Percentiles rank a stretch among this genome's conserved stretches.
These are phyloP conservation scores for Xylaria arbuscula DNA, from an alignment of 2,329 filamentous ascomycete species.

Conservation along the genomic window DNA sequence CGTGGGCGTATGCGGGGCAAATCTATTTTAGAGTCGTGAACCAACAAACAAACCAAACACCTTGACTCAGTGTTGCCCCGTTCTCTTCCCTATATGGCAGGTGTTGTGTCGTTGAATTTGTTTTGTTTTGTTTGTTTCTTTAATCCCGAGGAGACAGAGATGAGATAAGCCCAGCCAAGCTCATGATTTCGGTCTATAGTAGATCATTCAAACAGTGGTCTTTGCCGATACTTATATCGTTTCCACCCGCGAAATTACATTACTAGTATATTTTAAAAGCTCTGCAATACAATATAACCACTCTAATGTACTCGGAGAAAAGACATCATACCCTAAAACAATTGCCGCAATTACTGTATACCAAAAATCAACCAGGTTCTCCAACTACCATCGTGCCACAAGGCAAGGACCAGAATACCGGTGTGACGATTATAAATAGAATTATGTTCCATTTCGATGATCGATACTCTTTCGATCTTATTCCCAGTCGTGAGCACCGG, in stretches of 20 bases:
- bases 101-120: neutral
- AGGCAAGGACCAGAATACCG: neutral
- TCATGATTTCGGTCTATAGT: slow-evolving; percentile 5
- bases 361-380: neutral
- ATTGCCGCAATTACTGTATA: neutral
- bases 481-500: neutral
- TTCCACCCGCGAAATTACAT: no score
- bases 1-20: slow-evolving; percentile 19
- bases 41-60: slow-evolving; percentile 1
- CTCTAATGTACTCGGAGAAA: neutral
- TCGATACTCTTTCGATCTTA: neutral
- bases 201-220: neutral
- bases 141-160: neutral
- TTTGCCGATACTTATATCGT: neutral
- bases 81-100: slow-evolving; percentile 1
- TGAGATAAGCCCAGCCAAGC: slow-evolving; percentile 30
- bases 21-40: slow-evolving; percentile 9
- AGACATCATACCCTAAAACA: neutral
- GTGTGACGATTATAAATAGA: slow-evolving; percentile 6
- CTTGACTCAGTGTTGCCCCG: slow-evolving; percentile 2
- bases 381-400: neutral
- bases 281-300: neutral
- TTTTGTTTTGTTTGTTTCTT: neutral
- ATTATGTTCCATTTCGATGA: slow-evolving; percentile 1
- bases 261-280: neutral